phyloP scores from a whole-genome alignment of 148 eudicot genomes.

The Silene conica region DNA sequence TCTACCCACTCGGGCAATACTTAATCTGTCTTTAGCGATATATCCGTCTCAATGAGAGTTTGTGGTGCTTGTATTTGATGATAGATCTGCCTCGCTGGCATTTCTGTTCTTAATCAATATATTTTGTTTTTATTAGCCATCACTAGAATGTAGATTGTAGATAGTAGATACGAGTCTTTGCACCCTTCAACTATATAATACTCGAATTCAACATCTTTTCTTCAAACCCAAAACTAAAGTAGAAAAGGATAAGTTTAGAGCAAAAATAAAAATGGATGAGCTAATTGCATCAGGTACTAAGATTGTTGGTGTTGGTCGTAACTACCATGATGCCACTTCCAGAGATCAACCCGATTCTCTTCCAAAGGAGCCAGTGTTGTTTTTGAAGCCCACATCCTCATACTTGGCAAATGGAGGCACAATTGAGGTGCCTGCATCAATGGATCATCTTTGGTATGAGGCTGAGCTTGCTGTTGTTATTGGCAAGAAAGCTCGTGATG shows the following conservation, averaged over 20 bases:
- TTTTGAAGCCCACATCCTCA: slow-evolving; percentile 94
- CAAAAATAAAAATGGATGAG: slow-evolving; percentile 6
- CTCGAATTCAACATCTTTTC: too few species aligned
- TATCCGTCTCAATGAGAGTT: too few species aligned
- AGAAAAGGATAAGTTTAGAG: too few species aligned
- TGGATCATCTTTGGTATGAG: slow-evolving; percentile 73
- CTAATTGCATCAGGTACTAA: slow-evolving; percentile 23
- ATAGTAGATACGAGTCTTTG: neutral
- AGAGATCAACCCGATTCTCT: slow-evolving; percentile 16
- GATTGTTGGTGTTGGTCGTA: slow-evolving; percentile 27
- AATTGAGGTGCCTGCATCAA: slow-evolving; percentile 81
- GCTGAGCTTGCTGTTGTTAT: slow-evolving; percentile 96
- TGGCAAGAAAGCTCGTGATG: slow-evolving; percentile 82
- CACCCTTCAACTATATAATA: neutral
- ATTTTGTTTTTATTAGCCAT: slow-evolving; percentile 1
- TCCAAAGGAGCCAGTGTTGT: slow-evolving; percentile 91
- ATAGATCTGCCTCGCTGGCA: neutral
- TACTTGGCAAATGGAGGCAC: slow-evolving; percentile 83
- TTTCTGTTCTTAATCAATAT: too few species aligned
- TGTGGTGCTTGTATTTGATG: too few species aligned
- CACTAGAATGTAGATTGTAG: too few species aligned
- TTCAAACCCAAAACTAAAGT: too few species aligned
- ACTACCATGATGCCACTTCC: slow-evolving; percentile 19
- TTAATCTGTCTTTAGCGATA: too few species aligned
- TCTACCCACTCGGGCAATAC: too few species aligned